Conservation (phyloP, 805 yeast species). For the Saccharomycopsis guyanensis region DNA sequence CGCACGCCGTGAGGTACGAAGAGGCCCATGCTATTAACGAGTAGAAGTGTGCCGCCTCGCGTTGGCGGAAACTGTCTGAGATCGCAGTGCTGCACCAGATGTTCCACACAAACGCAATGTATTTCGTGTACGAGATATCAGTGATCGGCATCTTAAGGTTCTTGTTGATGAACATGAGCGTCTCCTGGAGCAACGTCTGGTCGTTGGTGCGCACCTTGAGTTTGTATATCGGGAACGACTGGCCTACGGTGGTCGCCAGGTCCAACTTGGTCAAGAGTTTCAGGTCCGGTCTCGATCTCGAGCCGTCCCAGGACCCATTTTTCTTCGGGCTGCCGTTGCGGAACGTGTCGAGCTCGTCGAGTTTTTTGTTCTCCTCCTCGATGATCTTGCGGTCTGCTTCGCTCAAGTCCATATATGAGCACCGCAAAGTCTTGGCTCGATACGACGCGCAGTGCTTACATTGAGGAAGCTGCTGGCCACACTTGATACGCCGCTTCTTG, state of each 20-base stretch:
- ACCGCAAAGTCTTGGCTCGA: slow-evolving; percentile 16
- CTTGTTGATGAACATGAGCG: slow-evolving; percentile 5
- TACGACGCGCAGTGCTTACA: slow-evolving; percentile 43
- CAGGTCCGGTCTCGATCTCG: not conserved
- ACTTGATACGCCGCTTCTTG: slow-evolving; percentile 53
- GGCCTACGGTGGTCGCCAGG: not conserved
- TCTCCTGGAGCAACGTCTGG: not conserved
- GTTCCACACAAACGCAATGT: slow-evolving; percentile 6
- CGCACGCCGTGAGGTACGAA: slow-evolving; percentile 5
- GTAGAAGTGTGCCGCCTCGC: slow-evolving; percentile 8
- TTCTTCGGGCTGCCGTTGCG: not conserved
- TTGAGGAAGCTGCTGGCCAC: slow-evolving; percentile 54
- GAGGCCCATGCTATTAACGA: slow-evolving; percentile 16
- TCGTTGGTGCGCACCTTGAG: slow-evolving; percentile 3
- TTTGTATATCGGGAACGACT: slow-evolving; percentile 2
- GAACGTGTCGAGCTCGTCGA: not conserved
- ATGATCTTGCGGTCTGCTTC: slow-evolving; percentile 8
- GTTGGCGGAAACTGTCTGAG: not conserved
- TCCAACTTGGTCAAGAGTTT: not conserved
- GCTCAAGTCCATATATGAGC: slow-evolving; percentile 13
- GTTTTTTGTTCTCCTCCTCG: slow-evolving; percentile 5
- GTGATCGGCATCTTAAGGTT: slow-evolving; percentile 15
- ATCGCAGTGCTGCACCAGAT: slow-evolving; percentile 13
- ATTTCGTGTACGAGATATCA: not conserved
- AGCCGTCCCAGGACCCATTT: not conserved